phyloP scores from a whole-genome alignment of 2,329 filamentous ascomycete genomes.

The Aspergillus brunneoviolaceus region DNA sequence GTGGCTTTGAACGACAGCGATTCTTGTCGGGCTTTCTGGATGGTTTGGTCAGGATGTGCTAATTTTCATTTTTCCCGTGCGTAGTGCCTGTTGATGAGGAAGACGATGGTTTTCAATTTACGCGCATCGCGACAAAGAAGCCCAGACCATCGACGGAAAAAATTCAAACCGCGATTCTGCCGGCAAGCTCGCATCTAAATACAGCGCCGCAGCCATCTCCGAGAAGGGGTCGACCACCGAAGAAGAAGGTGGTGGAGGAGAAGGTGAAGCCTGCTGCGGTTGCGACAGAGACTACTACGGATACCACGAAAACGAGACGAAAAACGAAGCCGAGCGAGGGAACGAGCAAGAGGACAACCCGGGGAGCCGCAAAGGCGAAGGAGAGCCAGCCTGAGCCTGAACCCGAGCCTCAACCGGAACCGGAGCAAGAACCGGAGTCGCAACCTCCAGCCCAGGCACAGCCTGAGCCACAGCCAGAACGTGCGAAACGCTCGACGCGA shows the following conservation, averaged over 20 bases:
- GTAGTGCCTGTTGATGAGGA: conserved; percentile 64
- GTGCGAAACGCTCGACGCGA: conserved; percentile 23
- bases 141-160: conserved; percentile 46
- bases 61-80: conserved; percentile 11
- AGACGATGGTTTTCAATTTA: conserved; percentile 75
- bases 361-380: conserved; percentile 23
- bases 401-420: conserved; percentile 6
- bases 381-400: conserved; percentile 15
- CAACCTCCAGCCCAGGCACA: conserved; percentile 8
- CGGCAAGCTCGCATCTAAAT: conserved; percentile 23
- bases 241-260: conserved; percentile 40
- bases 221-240: conserved; percentile 41
- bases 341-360: conserved; percentile 25
- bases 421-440: conserved; percentile 6
- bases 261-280: conserved; percentile 12
- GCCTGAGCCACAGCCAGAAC: conserved; percentile 15
- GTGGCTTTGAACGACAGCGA: too few relatives aligned
- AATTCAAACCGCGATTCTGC: conserved; percentile 38
- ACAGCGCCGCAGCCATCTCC: conserved; percentile 34
- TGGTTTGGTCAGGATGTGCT: background rate
- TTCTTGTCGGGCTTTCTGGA: background rate
- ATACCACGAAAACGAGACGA: background rate
- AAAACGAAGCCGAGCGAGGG: conserved; percentile 24
- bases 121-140: conserved; percentile 66
- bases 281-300: background rate